phyloP scores from a whole-genome alignment of 306 rosid species.

The Pyrus betulifolia region DNA sequence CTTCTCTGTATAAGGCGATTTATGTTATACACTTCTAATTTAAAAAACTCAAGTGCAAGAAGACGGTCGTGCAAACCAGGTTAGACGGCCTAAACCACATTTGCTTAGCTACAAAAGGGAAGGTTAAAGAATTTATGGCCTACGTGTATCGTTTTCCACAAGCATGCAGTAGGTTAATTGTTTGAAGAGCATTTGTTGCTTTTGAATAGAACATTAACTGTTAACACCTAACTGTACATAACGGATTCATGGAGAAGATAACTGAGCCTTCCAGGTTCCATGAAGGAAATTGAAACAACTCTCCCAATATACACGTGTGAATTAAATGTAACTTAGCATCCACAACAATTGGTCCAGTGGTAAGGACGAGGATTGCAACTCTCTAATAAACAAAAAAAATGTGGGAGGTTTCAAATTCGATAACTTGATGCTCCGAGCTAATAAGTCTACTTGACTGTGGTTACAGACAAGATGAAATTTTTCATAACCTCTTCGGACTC shows the following conservation, averaged over 20 bases:
- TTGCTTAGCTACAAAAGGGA: not conserved
- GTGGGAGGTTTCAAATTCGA: rapidly evolving
- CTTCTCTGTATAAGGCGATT: not conserved
- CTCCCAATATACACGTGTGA: not conserved
- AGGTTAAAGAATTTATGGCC: not conserved
- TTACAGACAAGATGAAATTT: rapidly evolving
- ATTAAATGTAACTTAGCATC: too few relatives aligned
- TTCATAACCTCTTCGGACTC: too few relatives aligned
- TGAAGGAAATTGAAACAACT: not conserved
- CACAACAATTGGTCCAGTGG: too few relatives aligned
- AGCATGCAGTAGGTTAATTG: not conserved
- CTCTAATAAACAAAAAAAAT: too few relatives aligned
- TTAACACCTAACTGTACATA: not conserved
- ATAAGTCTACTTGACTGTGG: too few relatives aligned
- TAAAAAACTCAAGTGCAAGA: not conserved
- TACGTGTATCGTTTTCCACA: too few relatives aligned
- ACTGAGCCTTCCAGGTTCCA: not conserved
- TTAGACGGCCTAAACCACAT: not conserved
- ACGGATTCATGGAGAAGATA: too few relatives aligned
- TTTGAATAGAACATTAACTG: not conserved
- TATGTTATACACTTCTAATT: too few relatives aligned
- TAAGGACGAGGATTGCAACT: rapidly evolving
- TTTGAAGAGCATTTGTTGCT: not conserved
- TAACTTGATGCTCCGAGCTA: rapidly evolving
- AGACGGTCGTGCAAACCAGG: too few relatives aligned